Evolutionary conservation across 2,329 filamentous ascomycete genomes (phyloP), one percentile per base, ranked within the genome.

Genomic region (Fusarium decemcellulare): DNA sequence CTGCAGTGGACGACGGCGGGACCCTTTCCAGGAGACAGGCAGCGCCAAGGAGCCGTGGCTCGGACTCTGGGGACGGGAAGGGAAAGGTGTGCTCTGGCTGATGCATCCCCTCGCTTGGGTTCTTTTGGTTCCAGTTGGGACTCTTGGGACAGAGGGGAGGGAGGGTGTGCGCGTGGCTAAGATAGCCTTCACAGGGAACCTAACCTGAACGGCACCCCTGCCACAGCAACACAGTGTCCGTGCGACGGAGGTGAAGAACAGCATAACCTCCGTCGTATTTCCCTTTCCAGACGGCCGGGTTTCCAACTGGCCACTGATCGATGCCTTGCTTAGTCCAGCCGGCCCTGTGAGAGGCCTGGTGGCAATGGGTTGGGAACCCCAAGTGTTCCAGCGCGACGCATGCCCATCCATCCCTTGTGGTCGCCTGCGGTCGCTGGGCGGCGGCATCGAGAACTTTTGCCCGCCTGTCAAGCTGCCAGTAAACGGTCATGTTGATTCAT

Each of bases 21-120:
- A 55, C 40, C 52, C 30, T 44, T 44, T 29, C 67, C 51, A 59
- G 66, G 67, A 71, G 67, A 43, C 27, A 53, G 50, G 51, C 72
- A 65, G 61, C 57, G 60, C 69, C 60, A 61, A 63, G 59, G 43
- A 68, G 46, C 59, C 61, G 63, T 70, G 64, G 66, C 55, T 62
- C 67, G 67, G 65, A 54, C 63, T 57, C 67, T 69, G 64, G 69
- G 50, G 58, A 75, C 65, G 58, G 67, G 72, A 74, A 66, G 60
- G 72, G 72, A 61, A 74, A 70, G 65, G 72, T 39, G 67, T 63
- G 37, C 54, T 58, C 57, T 68, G 46, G 34, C 54, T 50, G 34
- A 50, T 55, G 36, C 46, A 58, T 65, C 50, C 51, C 55, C 60
- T 60, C 58, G 56, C 56, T 52, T 59, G 69, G 23, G 69, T 61